Conservation (phyloP, 768 basidiomycete species). For the Macrolepiota fuliginosa region DNA sequence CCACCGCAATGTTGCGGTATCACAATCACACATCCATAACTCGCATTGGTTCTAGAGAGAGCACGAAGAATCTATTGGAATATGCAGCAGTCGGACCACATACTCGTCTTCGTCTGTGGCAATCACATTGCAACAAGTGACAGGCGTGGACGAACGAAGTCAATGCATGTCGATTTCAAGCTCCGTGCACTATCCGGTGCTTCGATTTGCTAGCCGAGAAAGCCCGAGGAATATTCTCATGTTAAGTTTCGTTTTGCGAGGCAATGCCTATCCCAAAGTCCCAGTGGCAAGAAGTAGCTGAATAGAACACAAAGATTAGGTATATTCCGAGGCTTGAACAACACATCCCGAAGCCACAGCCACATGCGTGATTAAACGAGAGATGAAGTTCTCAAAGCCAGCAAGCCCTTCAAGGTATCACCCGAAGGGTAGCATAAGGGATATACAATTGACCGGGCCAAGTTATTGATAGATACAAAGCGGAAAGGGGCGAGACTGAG, state of each 20-base stretch:
- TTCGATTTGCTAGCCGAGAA: too few relatives aligned
- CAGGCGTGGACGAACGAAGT: not conserved
- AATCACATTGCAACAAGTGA: not conserved
- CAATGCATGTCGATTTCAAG: not conserved
- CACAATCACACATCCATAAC: not conserved
- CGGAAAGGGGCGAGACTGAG: not conserved
- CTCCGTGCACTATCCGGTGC: not conserved
- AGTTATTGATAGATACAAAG: conserved; percentile 1
- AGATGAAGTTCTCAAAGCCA: not conserved
- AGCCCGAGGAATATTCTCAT: not conserved
- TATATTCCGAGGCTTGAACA: not conserved
- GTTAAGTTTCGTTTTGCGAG: not conserved
- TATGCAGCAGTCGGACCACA: not conserved
- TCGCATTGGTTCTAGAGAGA: not conserved
- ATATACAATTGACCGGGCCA: not conserved
- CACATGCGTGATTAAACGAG: not conserved
- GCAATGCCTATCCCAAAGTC: not conserved
- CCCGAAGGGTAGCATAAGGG: not conserved
- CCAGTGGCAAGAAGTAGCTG: not conserved
- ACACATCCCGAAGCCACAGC: not conserved
- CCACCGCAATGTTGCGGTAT: not conserved
- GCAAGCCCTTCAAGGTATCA: not conserved
- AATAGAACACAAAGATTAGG: not conserved
- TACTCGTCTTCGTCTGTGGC: not conserved
- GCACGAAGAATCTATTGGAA: not conserved